Conservation (phyloP, 768 basidiomycete species). For the Terana coerulea region DNA sequence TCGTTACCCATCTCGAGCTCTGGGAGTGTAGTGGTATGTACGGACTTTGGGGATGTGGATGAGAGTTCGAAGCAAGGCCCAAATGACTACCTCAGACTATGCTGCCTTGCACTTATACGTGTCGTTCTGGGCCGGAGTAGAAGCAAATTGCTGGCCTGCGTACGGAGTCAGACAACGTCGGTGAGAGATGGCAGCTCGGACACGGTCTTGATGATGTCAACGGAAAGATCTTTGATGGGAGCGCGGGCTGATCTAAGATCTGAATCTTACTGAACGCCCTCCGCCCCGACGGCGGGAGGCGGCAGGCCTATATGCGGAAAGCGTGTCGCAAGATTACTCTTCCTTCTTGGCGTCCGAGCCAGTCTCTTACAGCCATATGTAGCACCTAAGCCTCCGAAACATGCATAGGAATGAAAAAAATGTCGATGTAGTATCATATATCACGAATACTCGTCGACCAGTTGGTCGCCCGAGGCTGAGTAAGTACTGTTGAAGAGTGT, state of each 20-base stretch:
- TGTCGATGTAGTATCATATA: no score
- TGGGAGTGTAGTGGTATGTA: not conserved
- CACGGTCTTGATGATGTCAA: constrained; percentile 4
- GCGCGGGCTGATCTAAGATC: not conserved
- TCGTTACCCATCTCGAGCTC: constrained; percentile 14
- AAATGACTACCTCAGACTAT: not conserved
- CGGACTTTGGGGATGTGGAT: not conserved
- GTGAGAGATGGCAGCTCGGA: constrained; percentile 1
- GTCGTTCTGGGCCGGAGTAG: constrained; percentile 4
- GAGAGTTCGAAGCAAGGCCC: not conserved
- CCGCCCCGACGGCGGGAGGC: no score
- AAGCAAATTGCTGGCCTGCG: not conserved
- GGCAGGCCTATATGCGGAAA: no score
- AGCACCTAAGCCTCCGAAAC: no score
- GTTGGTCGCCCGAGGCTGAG: no score
- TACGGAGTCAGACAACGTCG: not conserved
- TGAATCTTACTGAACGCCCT: not conserved
- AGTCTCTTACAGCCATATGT: no score
- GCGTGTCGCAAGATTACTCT: no score
- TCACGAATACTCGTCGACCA: no score
- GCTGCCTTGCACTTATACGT: not conserved
- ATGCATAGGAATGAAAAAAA: no score
- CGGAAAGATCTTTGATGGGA: constrained; percentile 1
- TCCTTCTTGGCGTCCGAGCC: no score
- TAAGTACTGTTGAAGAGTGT: no score